Evolutionary conservation across 2,329 filamentous ascomycete species (phyloP).

Genomic region (Sporothrix globosa): DNA sequence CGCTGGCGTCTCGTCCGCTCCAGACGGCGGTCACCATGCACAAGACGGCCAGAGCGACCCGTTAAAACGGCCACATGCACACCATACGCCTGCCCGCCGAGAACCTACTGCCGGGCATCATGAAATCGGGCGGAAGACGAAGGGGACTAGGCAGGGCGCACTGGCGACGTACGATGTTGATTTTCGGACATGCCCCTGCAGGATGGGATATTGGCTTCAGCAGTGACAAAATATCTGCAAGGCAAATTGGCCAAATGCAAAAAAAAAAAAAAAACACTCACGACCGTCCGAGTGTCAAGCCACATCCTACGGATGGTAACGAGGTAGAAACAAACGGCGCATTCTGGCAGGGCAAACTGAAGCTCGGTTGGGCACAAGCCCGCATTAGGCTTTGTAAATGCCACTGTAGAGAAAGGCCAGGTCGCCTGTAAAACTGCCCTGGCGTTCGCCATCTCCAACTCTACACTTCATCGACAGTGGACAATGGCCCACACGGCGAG

Average conservation of each 20-base stretch:
- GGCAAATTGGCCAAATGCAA: background rate
- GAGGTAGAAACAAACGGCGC: background rate
- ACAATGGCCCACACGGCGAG: background rate
- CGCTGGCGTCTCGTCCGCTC: background rate
- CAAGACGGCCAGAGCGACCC: no score
- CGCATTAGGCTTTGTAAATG: background rate
- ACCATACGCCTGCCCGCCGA: background rate
- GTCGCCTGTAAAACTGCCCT: slow-evolving; percentile 4
- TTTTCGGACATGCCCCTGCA: background rate
- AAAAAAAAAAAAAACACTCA: no score
- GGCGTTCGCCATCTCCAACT: background rate
- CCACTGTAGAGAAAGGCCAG: background rate
- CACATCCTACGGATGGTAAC: background rate
- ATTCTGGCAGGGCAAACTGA: background rate
- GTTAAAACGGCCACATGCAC: background rate
- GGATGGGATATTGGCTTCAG: background rate
- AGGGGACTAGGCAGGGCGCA: background rate
- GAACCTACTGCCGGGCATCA: background rate
- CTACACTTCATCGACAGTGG: no score
- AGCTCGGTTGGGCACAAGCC: background rate
- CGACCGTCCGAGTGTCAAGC: background rate
- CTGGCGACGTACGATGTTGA: background rate
- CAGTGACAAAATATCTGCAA: background rate
- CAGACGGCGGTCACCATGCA: background rate
- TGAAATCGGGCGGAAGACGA: background rate